phyloP scores from a whole-genome alignment of 108 stramenopile species.

The Nitzschia putrida region DNA sequence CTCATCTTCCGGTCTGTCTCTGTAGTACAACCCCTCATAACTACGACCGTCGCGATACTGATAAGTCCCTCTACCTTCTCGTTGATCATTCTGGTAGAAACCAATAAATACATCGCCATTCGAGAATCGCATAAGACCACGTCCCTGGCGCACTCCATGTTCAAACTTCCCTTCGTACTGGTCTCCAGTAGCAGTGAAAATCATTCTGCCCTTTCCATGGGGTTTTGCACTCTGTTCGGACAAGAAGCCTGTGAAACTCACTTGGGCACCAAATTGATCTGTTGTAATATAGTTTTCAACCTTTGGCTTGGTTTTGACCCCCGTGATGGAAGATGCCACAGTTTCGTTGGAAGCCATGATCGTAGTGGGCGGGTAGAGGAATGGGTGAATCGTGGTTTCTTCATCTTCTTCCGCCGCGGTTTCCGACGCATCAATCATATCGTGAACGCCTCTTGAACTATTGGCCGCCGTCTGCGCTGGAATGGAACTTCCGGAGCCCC shows the following conservation, averaged over 20 bases:
- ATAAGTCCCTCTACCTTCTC: slow-evolving; percentile 42
- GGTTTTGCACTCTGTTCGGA: neutral
- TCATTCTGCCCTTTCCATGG: slow-evolving; percentile 23
- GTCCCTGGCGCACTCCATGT: slow-evolving; percentile 29
- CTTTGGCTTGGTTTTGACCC: neutral
- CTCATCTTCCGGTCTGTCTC: slow-evolving; percentile 17
- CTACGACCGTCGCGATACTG: slow-evolving; percentile 34
- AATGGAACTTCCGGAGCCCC: neutral
- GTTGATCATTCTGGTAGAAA: slow-evolving; percentile 29
- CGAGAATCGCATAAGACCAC: slow-evolving; percentile 16
- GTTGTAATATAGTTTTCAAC: neutral
- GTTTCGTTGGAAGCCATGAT: neutral
- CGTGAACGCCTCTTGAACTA: neutral
- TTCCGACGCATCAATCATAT: neutral
- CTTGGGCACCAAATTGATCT: slow-evolving; percentile 2
- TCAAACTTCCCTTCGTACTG: slow-evolving; percentile 47
- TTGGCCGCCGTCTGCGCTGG: neutral
- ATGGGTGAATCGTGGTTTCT: slow-evolving; percentile 17
- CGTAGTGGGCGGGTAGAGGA: neutral
- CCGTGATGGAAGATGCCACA: slow-evolving; percentile 5
- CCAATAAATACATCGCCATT: slow-evolving; percentile 49
- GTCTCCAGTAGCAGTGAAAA: slow-evolving; percentile 8
- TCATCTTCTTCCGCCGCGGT: neutral
- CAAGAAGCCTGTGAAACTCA: neutral
- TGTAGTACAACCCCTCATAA: slow-evolving; percentile 30